Percentiles rank a stretch among this genome's conserved stretches.
phyloP scores from a whole-genome alignment of 129 eudicot species.

The Artemisia argyi region DNA sequence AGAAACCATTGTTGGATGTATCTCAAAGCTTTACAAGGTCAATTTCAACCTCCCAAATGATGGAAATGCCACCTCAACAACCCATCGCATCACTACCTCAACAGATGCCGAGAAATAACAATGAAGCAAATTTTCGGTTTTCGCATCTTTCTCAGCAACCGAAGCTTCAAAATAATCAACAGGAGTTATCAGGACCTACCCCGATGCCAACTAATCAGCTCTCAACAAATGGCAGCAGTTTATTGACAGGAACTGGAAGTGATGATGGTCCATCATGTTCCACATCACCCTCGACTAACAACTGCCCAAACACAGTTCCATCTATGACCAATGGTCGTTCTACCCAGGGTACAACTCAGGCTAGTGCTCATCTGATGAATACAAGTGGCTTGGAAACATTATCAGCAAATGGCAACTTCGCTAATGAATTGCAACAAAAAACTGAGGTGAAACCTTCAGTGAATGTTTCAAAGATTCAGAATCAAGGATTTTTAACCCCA shows the following conservation, averaged over 20 bases:
- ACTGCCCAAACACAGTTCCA: constrained; percentile 52
- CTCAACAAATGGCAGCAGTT: constrained; percentile 56
- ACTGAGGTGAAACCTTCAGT: constrained; percentile 59
- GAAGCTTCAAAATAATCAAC: constrained; percentile 38
- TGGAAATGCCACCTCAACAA: constrained; percentile 50
- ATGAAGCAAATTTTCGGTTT: constrained; percentile 47
- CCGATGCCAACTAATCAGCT: constrained; percentile 50
- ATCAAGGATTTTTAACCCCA: constrained; percentile 64
- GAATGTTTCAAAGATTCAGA: constrained; percentile 58
- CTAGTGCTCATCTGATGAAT: constrained; percentile 48
- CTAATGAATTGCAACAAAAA: constrained; percentile 60
- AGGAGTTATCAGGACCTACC: constrained; percentile 40
- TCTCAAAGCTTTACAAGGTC: constrained; percentile 57
- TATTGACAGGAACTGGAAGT: constrained; percentile 56
- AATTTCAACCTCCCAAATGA: constrained; percentile 43
- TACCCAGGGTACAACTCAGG: constrained; percentile 31
- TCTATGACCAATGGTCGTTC: constrained; percentile 48
- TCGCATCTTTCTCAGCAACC: constrained; percentile 53
- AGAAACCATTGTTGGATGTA: background rate
- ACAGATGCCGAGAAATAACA: constrained; percentile 49
- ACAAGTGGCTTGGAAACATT: constrained; percentile 53
- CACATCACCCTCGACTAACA: constrained; percentile 88
- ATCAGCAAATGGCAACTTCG: constrained; percentile 43
- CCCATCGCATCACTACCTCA: constrained; percentile 44
- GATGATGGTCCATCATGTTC: constrained; percentile 94